A percentile compares a stretch with the other conserved stretches of the same genome.
Evolutionary conservation across 495 filamentous ascomycete genomes (phyloP).

Genomic region (Hypoxylon subgilvum): DNA sequence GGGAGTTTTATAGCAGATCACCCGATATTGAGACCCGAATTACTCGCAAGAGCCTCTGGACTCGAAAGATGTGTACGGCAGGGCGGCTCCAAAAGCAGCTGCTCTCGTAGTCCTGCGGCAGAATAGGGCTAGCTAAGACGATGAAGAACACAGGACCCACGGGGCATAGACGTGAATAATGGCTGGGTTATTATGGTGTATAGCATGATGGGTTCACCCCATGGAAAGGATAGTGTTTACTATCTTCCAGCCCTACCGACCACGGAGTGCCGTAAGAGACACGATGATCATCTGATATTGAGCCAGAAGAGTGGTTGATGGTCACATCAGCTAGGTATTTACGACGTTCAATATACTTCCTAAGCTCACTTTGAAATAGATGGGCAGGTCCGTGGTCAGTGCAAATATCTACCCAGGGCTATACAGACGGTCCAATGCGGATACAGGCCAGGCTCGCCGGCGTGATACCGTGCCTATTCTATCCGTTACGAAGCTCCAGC

Average conservation of each 20-base stretch:
- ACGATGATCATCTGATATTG: slow-evolving; percentile 19
- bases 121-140: neutral
- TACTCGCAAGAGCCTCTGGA: neutral
- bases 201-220: neutral
- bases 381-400: slow-evolving; percentile 1
- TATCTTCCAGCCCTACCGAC: neutral
- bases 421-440: neutral
- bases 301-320: neutral
- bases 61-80: no score
- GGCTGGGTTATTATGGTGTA: slow-evolving; percentile 8
- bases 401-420: neutral
- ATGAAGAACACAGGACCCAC: slow-evolving; percentile 1
- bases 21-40: neutral
- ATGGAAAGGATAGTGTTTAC: neutral
- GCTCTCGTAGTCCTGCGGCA: neutral
- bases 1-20: neutral
- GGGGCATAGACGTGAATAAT: neutral
- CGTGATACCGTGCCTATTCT: slow-evolving; percentile 16
- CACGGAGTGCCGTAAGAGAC: neutral
- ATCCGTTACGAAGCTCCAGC: slow-evolving; percentile 1
- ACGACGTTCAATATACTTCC: slow-evolving; percentile 11
- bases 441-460: neutral
- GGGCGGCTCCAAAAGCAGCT: neutral
- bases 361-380: slow-evolving; percentile 9
- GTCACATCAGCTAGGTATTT: slow-evolving; percentile 6